phyloP scores from a whole-genome alignment of 257 asterid species.

The Capsicum chinense region DNA sequence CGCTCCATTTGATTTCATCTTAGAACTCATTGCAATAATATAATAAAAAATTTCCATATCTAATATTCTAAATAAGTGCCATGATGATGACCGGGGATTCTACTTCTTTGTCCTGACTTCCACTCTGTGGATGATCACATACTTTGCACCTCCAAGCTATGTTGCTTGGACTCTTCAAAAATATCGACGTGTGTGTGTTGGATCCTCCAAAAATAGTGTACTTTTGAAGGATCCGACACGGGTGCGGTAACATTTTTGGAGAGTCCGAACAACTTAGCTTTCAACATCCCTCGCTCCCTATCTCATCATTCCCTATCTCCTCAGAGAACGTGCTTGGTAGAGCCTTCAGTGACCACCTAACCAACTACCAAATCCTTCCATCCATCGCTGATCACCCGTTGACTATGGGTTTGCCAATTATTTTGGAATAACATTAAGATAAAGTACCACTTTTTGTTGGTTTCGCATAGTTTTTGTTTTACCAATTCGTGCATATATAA shows the following conservation, averaged over 20 bases:
- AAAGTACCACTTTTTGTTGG: background rate
- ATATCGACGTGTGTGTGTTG: no score
- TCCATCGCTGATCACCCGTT: background rate
- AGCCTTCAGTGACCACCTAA: background rate
- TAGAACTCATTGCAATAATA: background rate
- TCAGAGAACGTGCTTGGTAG: background rate
- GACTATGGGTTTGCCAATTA: conserved; percentile 2
- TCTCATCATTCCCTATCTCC: background rate
- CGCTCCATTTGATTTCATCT: background rate
- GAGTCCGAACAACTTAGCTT: no score
- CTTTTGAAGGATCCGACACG: no score
- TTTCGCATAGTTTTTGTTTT: background rate
- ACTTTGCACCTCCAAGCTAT: background rate
- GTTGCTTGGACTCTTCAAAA: no score
- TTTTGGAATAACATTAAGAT: background rate
- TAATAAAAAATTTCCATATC: background rate
- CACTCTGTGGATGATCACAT: background rate
- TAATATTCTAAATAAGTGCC: background rate
- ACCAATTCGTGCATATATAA: background rate
- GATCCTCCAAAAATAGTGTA: no score
- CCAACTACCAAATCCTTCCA: background rate
- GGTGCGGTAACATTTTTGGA: no score
- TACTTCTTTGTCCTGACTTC: background rate
- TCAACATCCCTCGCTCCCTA: background rate
- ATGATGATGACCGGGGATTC: background rate